Evolutionary conservation across 2,329 filamentous ascomycete species (phyloP).

Genomic region (Leptodontidium sp.): DNA sequence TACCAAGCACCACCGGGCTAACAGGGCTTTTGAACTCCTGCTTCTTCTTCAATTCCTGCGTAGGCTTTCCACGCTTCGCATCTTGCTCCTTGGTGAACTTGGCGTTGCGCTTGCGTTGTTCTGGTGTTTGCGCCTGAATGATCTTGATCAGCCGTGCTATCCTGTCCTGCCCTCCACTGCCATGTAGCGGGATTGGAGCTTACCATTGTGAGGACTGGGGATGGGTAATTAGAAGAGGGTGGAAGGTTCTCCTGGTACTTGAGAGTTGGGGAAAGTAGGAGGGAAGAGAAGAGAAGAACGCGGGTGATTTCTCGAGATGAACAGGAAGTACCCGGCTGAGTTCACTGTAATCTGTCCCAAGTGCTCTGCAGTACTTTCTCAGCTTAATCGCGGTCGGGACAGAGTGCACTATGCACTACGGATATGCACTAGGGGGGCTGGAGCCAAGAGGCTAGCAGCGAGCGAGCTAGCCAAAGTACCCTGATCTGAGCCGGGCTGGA

Average conservation of each 20-base stretch:
- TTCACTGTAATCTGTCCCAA: constrained; percentile 25
- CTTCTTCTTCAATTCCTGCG: constrained; percentile 69
- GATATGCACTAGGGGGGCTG: not conserved
- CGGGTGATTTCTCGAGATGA: not conserved
- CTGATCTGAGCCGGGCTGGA: too few relatives aligned
- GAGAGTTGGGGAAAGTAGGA: not conserved
- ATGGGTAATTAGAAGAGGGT: not conserved
- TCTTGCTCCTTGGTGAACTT: constrained; percentile 80
- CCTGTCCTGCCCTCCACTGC: not conserved
- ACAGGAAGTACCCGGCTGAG: not conserved
- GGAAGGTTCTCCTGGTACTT: not conserved
- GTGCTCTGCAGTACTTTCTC: not conserved
- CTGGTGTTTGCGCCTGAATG: constrained; percentile 78
- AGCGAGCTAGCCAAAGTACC: too few relatives aligned
- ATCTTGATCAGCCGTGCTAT: constrained; percentile 21
- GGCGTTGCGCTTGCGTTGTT: constrained; percentile 82
- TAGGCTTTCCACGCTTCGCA: constrained; percentile 78
- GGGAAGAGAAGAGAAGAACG: not conserved
- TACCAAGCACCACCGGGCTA: constrained; percentile 71
- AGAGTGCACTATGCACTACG: not conserved
- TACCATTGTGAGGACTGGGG: constrained; percentile 36
- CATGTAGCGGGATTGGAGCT: constrained; percentile 3
- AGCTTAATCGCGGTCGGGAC: constrained; percentile 4
- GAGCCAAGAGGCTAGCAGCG: too few relatives aligned
- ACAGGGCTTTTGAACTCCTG: constrained; percentile 59